Evolutionary conservation across 345 rosid genomes (phyloP).

Genomic region (Psidium friedrichsthalianum): DNA sequence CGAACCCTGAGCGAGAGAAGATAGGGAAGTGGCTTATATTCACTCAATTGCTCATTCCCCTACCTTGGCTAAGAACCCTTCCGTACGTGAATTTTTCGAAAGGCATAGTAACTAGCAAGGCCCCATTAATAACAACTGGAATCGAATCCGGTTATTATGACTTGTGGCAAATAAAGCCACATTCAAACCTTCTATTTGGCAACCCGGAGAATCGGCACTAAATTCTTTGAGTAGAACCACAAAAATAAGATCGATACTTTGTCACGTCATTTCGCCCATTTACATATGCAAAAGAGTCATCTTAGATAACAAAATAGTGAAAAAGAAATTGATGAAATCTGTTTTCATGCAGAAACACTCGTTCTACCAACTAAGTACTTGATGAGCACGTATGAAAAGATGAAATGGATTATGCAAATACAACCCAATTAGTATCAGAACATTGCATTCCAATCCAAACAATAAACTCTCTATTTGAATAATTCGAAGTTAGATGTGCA

Average conservation of each 20-base stretch:
- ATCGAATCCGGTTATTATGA: neutral
- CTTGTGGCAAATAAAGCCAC: neutral
- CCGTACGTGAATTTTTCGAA: neutral
- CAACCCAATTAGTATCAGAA: neutral
- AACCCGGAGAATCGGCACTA: neutral
- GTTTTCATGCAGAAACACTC: neutral
- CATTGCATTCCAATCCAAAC: neutral
- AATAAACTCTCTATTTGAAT: neutral
- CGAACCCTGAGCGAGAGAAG: neutral
- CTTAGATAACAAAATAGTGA: neutral
- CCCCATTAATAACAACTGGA: neutral
- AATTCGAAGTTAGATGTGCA: neutral
- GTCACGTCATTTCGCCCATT: neutral
- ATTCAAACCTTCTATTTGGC: neutral
- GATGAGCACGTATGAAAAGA: neutral
- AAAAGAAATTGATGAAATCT: neutral
- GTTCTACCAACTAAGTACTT: neutral
- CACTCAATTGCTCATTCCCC: neutral
- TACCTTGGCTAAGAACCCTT: neutral
- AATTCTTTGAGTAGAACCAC: neutral
- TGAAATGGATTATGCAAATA: neutral
- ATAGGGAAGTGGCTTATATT: neutral
- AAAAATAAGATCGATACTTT: neutral
- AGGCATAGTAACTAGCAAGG: neutral
- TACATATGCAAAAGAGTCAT: neutral